Evolutionary conservation across 2,329 filamentous ascomycete species (phyloP).

Genomic region (Nannizziopsis barbatae): DNA sequence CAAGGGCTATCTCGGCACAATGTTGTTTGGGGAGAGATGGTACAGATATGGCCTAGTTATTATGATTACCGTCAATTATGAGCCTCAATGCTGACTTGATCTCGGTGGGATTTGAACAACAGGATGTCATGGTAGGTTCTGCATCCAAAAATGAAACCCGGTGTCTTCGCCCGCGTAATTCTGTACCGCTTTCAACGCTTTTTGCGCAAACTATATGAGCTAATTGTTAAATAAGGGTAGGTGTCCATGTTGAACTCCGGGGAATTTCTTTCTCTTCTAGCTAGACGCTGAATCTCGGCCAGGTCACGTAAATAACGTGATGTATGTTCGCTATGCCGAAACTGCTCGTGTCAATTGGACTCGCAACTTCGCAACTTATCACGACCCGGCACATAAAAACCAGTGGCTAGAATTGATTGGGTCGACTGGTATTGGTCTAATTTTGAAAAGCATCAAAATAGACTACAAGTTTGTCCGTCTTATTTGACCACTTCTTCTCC

Average conservation of each 20-base stretch:
- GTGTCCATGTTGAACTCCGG: background rate
- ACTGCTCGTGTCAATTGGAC: constrained; percentile 69
- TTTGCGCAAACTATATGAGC: background rate
- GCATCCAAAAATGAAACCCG: background rate
- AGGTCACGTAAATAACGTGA: constrained; percentile 79
- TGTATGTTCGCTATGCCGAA: constrained; percentile 75
- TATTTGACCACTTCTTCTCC: background rate
- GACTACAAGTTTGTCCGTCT: constrained; percentile 75
- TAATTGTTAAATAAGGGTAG: constrained; percentile 21
- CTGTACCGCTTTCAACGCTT: background rate
- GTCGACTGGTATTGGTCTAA: constrained; percentile 57
- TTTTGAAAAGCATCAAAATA: constrained; percentile 66
- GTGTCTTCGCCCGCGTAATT: background rate
- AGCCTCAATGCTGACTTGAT: constrained; percentile 16
- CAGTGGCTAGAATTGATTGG: constrained; percentile 61
- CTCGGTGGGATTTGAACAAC: constrained; percentile 10
- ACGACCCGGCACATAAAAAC: constrained; percentile 49
- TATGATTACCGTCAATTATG: background rate
- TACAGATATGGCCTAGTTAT: constrained; percentile 29
- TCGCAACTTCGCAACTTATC: constrained; percentile 52
- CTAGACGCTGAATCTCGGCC: constrained; percentile 11
- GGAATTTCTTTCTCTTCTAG: too few species aligned
- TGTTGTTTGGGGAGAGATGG: constrained; percentile 81
- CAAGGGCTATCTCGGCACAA: constrained; percentile 54
- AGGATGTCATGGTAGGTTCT: constrained; percentile 39